Evolutionary conservation across 129 eudicot species (phyloP).

Genomic region (Flaveria brownii): DNA sequence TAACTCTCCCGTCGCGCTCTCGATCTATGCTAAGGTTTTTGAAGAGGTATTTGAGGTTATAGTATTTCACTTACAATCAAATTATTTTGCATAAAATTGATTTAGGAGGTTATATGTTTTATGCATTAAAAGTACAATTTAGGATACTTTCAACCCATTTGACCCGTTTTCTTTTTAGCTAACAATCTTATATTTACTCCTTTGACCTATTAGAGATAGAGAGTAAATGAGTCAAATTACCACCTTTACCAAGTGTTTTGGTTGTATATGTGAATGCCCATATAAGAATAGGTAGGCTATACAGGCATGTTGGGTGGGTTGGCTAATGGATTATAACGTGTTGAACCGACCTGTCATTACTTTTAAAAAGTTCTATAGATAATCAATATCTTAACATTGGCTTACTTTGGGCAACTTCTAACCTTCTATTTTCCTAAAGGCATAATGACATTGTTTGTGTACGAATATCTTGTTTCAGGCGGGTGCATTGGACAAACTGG

Average conservation of each 20-base stretch:
- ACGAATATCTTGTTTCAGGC: conserved; percentile 45
- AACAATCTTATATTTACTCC: no score
- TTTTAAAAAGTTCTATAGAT: neutral
- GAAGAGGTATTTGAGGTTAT: conserved; percentile 65
- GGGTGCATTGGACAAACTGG: conserved; percentile 91
- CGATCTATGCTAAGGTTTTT: conserved; percentile 78
- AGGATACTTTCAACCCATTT: neutral
- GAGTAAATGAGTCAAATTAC: neutral
- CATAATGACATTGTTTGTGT: neutral
- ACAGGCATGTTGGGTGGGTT: neutral
- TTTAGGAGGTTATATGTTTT: neutral
- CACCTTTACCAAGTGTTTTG: neutral
- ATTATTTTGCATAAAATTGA: neutral
- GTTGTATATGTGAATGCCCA: neutral
- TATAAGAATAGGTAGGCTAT: neutral
- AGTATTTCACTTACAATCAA: neutral
- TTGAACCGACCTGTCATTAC: neutral
- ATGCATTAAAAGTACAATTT: neutral
- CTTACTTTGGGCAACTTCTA: no score
- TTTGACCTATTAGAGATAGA: neutral
- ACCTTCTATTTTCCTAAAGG: neutral
- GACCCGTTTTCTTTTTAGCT: neutral
- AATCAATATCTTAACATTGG: neutral
- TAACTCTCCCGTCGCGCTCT: conserved; percentile 87
- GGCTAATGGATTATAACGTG: neutral